Percentiles rank a stretch among this genome's conserved stretches.
These are phyloP conservation scores for Halenospora varia DNA, from an alignment of 495 filamentous ascomycete species.

Conservation along the genomic window DNA sequence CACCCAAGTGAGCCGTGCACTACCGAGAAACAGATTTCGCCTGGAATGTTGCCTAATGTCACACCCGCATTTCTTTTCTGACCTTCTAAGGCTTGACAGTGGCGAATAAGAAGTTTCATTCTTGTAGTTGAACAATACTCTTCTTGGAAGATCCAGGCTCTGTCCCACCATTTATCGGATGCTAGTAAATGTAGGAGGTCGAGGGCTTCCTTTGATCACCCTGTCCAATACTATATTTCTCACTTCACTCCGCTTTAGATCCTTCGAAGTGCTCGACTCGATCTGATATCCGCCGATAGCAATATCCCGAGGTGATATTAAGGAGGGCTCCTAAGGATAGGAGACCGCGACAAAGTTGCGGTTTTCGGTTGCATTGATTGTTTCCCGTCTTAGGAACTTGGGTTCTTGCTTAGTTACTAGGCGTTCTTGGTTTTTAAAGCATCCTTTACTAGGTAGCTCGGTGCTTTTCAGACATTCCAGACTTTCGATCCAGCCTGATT, in stretches of 20 bases:
- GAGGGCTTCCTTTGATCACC: neutral
- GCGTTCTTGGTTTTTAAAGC: neutral
- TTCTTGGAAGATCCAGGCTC: neutral
- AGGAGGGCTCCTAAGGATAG: neutral
- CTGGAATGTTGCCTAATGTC: neutral
- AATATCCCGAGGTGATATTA: neutral
- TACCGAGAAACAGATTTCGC: neutral
- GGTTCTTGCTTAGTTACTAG: neutral
- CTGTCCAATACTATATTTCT: neutral
- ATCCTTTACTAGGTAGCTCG: neutral
- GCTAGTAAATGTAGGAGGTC: neutral
- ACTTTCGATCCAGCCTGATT: neutral
- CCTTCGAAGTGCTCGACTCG: neutral
- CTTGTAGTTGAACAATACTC: neutral
- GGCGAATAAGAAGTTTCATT: neutral
- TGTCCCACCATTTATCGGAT: neutral
- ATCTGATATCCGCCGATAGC: neutral
- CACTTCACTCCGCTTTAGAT: neutral
- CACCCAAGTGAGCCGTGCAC: too few relatives aligned
- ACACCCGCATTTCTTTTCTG: neutral
- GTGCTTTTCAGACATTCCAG: neutral
- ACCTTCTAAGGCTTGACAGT: neutral
- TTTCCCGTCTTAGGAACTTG: neutral
- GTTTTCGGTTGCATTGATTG: neutral
- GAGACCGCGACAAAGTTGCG: neutral